Evolutionary conservation across 176 grass and related monocot genomes (phyloP).

Genomic region (Metroxylon sagu): DNA sequence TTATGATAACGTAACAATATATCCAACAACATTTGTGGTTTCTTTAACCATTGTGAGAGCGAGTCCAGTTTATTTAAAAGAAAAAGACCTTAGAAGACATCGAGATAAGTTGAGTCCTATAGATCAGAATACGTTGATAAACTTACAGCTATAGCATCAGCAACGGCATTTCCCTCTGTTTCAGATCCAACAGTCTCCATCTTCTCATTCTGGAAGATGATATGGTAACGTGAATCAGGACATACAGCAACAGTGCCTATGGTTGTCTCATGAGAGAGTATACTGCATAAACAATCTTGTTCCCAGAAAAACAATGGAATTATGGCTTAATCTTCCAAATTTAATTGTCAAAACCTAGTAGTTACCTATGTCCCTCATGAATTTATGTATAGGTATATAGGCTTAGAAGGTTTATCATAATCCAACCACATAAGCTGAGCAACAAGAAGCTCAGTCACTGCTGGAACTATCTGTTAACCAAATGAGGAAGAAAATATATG

Average conservation of each 20-base stretch:
- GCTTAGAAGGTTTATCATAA: constrained; percentile 66
- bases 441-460: constrained; percentile 77
- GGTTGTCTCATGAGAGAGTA: too few species aligned
- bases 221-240: constrained; percentile 14
- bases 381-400: constrained; percentile 85
- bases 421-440: constrained; percentile 78
- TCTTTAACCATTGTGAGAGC: too few species aligned
- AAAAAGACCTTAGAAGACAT: too few species aligned
- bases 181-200: constrained; percentile 62
- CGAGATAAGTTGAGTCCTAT: too few species aligned
- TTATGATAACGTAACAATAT: too few species aligned
- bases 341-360: neutral
- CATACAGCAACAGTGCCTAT: neutral
- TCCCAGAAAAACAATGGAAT: neutral
- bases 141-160: constrained; percentile 78
- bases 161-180: constrained; percentile 63
- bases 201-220: constrained; percentile 51
- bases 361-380: constrained; percentile 57
- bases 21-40: too few species aligned
- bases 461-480: constrained; percentile 28
- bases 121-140: too few species aligned
- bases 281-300: too few species aligned
- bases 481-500: too few species aligned
- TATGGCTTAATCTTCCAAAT: neutral
- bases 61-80: too few species aligned